Base-by-base conservation (phyloP, 2,329 filamentous ascomycete species). In the Penicillium frequentans region DNA sequence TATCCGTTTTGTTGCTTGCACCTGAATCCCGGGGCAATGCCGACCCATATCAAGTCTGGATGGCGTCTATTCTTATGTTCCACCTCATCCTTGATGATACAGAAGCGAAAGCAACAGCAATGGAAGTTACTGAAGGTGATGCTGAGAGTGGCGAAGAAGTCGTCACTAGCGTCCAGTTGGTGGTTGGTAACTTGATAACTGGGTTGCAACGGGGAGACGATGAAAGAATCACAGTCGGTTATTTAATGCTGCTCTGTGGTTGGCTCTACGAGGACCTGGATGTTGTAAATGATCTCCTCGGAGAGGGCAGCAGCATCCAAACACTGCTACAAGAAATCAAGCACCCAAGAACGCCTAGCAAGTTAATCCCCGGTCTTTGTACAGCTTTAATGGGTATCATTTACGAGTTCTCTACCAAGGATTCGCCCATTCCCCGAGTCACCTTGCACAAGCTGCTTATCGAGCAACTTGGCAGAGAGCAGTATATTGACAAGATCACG, bases 371-470 rank as follows among this genome's bases (percentile, higher is more conserved):
- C 63, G 95, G 95, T 2, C 81, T 99, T 13, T 91, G 90, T 70
- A 89, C 92, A 16, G 86, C 92, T 70, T 78, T 99, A 0, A 81
- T 98, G 1, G 95, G 93, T 10, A 88, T 96, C 21, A 83, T 95
- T 5, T 99, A 98, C 71, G 95, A 99, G 69, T 99, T 98, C 69
- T 98, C 93, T 10, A 97, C 93, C 0, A 96, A 96, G 71, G 95
- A 99, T 74, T 98, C 93, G 0, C 91, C 95, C 0, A 88, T 99
- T 51, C 85, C 93, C 6, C 84, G 95, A 59, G 82, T 86, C 24
- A 93, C 89, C 10, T 78, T 99, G 45, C 90, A 96, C 68, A 86
- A 89, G 24, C 84, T 97, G 27, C 80, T 99, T 35, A 81, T 85
- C 27, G 86, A 88, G 45, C 86, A 88, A 56, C 83, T 98, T 66